These are phyloP conservation scores for Termitomyces heimii DNA, from an alignment of 768 basidiomycete genomes.

Conservation along the genomic window DNA sequence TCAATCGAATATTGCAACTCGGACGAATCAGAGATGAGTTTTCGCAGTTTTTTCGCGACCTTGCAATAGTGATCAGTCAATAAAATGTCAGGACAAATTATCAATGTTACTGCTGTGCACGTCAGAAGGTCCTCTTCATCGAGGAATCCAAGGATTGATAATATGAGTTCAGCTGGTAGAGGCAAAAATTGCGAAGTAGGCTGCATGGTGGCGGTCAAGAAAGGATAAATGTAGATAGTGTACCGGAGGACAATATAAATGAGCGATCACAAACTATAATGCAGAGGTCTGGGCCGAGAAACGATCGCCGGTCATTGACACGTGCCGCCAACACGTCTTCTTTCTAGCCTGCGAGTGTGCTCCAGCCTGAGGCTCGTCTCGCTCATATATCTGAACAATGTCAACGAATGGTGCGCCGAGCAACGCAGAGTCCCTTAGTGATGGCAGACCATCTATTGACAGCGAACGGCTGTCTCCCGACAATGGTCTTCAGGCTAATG, in stretches of 20 bases:
- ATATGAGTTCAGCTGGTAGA: slow-evolving; percentile 34
- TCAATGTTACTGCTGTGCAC: slow-evolving; percentile 23
- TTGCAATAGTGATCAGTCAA: slow-evolving; percentile 14
- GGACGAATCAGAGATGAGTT: slow-evolving; percentile 35
- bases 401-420: slow-evolving; percentile 18
- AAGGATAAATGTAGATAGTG: neutral
- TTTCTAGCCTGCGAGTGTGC: neutral
- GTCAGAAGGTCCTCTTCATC: slow-evolving; percentile 28
- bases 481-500: slow-evolving; percentile 28
- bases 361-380: neutral
- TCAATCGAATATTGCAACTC: slow-evolving; percentile 45
- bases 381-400: slow-evolving; percentile 10
- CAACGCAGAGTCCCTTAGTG: slow-evolving; percentile 23
- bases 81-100: neutral
- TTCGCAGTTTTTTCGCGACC: slow-evolving; percentile 33
- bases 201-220: neutral
- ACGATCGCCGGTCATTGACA: neutral
- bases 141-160: slow-evolving; percentile 27
- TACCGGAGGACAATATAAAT: neutral
- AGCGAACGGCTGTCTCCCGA: slow-evolving; percentile 33
- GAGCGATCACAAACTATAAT: no score
- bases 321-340: neutral
- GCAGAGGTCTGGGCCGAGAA: neutral
- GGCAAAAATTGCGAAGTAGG: slow-evolving; percentile 16
- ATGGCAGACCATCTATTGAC: slow-evolving; percentile 37